Evolutionary conservation across 257 asterid genomes (phyloP), one percentile per base, ranked within the genome.

Genomic region (Forsythia suspensa): DNA sequence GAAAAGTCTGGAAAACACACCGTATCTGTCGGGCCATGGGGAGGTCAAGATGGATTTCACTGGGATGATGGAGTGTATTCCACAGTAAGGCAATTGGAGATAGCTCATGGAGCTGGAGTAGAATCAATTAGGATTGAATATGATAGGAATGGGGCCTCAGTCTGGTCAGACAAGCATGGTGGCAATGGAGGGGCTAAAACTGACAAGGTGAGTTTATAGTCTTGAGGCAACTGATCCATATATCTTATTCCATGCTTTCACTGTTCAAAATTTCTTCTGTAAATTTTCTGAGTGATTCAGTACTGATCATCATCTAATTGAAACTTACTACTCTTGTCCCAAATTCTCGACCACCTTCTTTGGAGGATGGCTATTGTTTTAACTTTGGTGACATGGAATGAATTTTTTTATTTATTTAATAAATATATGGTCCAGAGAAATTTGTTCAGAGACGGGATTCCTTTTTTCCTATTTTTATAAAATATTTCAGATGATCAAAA

Each of bases 21-120:
- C 46, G 67, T 81, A 44, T 74, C 92, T 18, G 80, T 88, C 13
- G 97, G 97, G 84, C 97, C 98, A 66, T 91, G 97, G 96, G 98
- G 98, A 52, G 97, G 96, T 43, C 89, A 80, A 48, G 91, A 82
- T 41, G 98, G 97, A 67, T 71, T 74, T 71, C 86, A 83, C 43
- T 94, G 97, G 97, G 96, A 92, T 43, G 98, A 94, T 72, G 97
- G 97, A 24, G 88, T 84, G 5, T 81, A 90, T 82, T 80, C 94
- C 63, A 73, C 81, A 24, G 59, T 94, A 16, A 82, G 87, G 84
- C 94, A 88, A 74, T 44, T 94, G 61, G 94, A 90, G 87, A 84
- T 94, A 70, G 66, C 79, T 41, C 97, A 94, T 80, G 97, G 97
- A 61, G 82, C 80, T 40, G 90, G 87, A 5, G 80, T 94, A 29